Percentiles rank a stretch among this genome's conserved stretches.
These are phyloP conservation scores for Botrytis paeoniae DNA, from an alignment of 2,329 filamentous ascomycete genomes.

Conservation along the genomic window DNA sequence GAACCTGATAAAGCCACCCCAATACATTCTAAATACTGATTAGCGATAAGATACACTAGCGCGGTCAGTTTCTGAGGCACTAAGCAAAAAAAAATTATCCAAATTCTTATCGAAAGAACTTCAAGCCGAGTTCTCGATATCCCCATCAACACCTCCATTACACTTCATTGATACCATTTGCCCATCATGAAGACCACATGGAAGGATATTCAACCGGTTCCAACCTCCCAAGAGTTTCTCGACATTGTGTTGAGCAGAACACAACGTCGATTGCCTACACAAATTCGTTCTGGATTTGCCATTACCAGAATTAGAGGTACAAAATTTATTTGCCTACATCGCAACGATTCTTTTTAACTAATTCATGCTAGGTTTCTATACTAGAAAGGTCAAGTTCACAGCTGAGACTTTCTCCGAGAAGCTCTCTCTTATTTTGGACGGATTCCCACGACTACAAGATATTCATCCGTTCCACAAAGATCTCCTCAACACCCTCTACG, in stretches of 20 bases:
- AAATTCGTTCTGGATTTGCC: constrained; percentile 94
- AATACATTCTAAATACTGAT: neutral
- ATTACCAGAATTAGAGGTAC: constrained; percentile 81
- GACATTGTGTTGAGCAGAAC: constrained; percentile 95
- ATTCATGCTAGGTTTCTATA: constrained; percentile 75
- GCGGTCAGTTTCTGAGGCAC: constrained; percentile 14
- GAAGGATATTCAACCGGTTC: constrained; percentile 82
- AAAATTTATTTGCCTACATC: constrained; percentile 19
- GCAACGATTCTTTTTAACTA: constrained; percentile 11
- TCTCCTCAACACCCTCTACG: constrained; percentile 95
- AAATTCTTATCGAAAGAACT: constrained; percentile 22
- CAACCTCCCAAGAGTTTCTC: constrained; percentile 91
- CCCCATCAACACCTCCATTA: constrained; percentile 5
- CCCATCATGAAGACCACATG: constrained; percentile 60
- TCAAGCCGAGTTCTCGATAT: constrained; percentile 19
- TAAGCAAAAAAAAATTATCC: constrained; percentile 21
- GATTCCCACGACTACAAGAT: constrained; percentile 88
- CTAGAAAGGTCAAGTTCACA: constrained; percentile 96
- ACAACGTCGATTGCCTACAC: constrained; percentile 87
- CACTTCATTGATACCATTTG: constrained; percentile 20
- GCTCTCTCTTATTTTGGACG: constrained; percentile 83
- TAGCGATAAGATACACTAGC: constrained; percentile 22
- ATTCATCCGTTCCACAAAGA: constrained; percentile 88
- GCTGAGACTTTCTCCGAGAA: constrained; percentile 97
- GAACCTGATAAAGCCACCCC: neutral